Conservation (phyloP, 73 alveolate genomes). For the Symbiodinium pilosum region DNA sequence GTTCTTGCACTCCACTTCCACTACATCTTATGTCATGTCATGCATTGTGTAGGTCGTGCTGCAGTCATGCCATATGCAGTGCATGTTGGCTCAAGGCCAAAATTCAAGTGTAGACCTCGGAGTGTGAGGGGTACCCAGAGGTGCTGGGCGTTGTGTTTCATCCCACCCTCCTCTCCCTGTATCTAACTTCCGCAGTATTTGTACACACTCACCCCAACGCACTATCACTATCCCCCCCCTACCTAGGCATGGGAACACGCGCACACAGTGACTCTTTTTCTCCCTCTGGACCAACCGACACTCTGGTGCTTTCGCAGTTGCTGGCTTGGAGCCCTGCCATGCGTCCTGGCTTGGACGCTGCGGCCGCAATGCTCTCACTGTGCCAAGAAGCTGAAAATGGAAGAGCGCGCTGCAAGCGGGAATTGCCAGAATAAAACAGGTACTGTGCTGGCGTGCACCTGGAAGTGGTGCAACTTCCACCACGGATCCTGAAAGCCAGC, state of each 20-base stretch:
- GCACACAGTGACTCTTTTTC: neutral
- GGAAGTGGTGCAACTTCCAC: neutral
- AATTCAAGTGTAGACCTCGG: too few species aligned
- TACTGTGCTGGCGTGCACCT: neutral
- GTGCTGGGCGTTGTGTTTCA: too few species aligned
- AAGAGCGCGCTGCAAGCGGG: neutral
- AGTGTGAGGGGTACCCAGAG: too few species aligned
- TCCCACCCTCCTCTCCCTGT: too few species aligned
- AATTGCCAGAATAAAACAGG: neutral
- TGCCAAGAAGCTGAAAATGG: neutral
- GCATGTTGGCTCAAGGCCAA: neutral
- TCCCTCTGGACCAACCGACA: too few species aligned
- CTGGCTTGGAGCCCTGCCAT: neutral
- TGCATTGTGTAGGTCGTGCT: too few species aligned
- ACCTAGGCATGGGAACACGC: too few species aligned
- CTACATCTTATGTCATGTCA: too few species aligned
- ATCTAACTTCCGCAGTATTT: too few species aligned
- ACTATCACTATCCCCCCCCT: neutral
- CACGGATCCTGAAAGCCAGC: neutral
- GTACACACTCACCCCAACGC: neutral
- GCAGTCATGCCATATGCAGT: neutral
- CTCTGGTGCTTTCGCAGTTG: neutral
- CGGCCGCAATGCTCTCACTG: neutral
- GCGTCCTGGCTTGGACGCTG: neutral
- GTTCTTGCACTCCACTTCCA: too few species aligned